Conservation (phyloP, 257 asterid species). For the Fraxinus americana region DNA sequence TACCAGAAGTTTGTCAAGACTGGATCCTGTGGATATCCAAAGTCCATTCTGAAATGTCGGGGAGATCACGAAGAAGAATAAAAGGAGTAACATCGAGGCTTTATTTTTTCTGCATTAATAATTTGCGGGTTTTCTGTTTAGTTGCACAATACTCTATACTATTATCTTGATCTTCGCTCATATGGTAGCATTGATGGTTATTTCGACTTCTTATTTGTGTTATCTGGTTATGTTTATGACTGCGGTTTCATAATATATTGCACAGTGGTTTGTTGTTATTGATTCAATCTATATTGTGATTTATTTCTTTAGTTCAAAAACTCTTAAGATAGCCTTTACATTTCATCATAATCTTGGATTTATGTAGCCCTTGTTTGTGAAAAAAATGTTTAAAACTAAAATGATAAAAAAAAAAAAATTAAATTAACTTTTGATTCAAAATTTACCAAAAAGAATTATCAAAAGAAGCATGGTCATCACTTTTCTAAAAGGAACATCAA, state of each 20-base stretch:
- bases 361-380: too few relatives aligned
- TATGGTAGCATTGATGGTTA: background rate
- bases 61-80: background rate
- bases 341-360: too few relatives aligned
- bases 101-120: background rate
- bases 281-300: background rate
- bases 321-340: background rate
- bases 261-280: too few relatives aligned
- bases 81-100: background rate
- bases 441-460: background rate
- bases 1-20: slow-evolving; percentile 27
- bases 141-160: background rate
- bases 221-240: background rate
- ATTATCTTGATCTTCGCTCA: background rate
- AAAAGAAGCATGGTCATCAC: background rate
- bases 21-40: slow-evolving; percentile 18
- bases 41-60: slow-evolving; percentile 18
- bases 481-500: background rate
- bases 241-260: background rate
- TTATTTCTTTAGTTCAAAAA: background rate
- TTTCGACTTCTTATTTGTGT: too few relatives aligned
- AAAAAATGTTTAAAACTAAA: too few relatives aligned
- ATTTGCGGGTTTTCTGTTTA: background rate
- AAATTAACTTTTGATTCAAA: background rate
- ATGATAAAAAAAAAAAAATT: background rate